Evolutionary conservation across 768 basidiomycete genomes (phyloP).

Genomic region (Panaeolus papilionaceus): DNA sequence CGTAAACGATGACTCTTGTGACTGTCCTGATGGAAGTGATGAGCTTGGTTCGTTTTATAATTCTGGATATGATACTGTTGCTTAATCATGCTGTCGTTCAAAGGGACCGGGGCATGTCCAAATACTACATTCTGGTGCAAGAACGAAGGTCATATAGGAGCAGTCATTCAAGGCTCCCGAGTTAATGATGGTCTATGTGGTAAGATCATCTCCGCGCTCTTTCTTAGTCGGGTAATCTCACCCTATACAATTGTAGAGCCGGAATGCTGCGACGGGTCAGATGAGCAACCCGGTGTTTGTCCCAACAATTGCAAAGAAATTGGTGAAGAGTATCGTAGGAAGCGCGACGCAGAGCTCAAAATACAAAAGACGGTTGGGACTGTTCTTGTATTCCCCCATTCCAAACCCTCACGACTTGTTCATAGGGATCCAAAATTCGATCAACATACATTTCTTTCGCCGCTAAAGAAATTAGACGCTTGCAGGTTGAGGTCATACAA

Average conservation of each 20-base stretch:
- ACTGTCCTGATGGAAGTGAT: conserved; percentile 94
- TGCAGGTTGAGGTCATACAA: conserved; percentile 68
- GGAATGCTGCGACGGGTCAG: conserved; percentile 96
- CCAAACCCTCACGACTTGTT: not conserved
- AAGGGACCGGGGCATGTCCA: conserved; percentile 87
- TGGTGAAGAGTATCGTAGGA: conserved; percentile 71
- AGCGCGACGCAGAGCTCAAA: conserved; percentile 77
- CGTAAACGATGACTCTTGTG: conserved; percentile 95
- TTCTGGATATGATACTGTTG: conserved; percentile 5
- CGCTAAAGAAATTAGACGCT: conserved; percentile 84
- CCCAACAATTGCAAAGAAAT: conserved; percentile 77
- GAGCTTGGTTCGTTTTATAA: conserved; percentile 72
- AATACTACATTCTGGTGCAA: conserved; percentile 80
- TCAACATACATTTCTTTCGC: conserved; percentile 88
- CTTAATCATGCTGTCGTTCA: conserved; percentile 16
- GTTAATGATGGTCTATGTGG: conserved; percentile 96
- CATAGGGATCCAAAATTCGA: conserved; percentile 90
- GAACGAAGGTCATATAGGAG: conserved; percentile 89
- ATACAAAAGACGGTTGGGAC: conserved; percentile 75
- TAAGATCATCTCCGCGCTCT: conserved; percentile 41
- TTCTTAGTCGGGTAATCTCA: conserved; percentile 17
- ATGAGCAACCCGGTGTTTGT: conserved; percentile 86
- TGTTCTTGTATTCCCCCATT: not conserved
- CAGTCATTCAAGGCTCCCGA: conserved; percentile 76
- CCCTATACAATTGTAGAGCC: conserved; percentile 58